Percentiles rank a stretch among this genome's conserved stretches.
phyloP scores from a whole-genome alignment of 139 green algal species.

The Mesostigma viride region DNA sequence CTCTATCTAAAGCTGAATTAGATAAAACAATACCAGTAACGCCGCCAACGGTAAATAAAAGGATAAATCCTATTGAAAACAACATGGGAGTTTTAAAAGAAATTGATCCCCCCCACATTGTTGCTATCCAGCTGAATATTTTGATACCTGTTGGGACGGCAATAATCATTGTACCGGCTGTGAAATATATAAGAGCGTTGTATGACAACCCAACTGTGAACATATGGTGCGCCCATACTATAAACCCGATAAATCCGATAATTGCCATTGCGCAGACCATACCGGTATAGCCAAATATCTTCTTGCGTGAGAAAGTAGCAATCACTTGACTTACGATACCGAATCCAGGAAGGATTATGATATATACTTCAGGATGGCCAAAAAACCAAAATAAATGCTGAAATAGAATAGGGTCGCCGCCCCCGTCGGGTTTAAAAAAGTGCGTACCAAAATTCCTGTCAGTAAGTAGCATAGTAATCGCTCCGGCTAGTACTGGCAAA shows the following conservation, averaged over 20 bases:
- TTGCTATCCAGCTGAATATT: slow-evolving; percentile 58
- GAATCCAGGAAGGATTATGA: slow-evolving; percentile 51
- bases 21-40: no score
- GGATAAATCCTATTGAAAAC: slow-evolving; percentile 56
- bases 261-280: slow-evolving; percentile 49
- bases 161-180: slow-evolving; percentile 64
- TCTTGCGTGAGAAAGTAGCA: slow-evolving; percentile 45
- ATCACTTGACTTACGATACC: slow-evolving; percentile 44
- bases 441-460: slow-evolving; percentile 33
- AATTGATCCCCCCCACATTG: slow-evolving; percentile 54
- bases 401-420: slow-evolving; percentile 1
- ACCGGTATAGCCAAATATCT: slow-evolving; percentile 42
- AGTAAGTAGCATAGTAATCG: slow-evolving; percentile 52
- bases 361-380: slow-evolving; percentile 41
- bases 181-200: slow-evolving; percentile 60
- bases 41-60: slow-evolving; percentile 55
- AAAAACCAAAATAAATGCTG: slow-evolving; percentile 16
- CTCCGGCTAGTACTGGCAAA: slow-evolving; percentile 48
- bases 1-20: no score
- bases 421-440: background rate
- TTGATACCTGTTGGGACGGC: slow-evolving; percentile 56
- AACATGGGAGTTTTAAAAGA: slow-evolving; percentile 56
- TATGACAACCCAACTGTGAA: slow-evolving; percentile 55
- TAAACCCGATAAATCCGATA: slow-evolving; percentile 49
- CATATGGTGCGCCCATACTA: slow-evolving; percentile 57